Conservation (phyloP, 305 asterid species). For the Ilex paraguariensis region DNA sequence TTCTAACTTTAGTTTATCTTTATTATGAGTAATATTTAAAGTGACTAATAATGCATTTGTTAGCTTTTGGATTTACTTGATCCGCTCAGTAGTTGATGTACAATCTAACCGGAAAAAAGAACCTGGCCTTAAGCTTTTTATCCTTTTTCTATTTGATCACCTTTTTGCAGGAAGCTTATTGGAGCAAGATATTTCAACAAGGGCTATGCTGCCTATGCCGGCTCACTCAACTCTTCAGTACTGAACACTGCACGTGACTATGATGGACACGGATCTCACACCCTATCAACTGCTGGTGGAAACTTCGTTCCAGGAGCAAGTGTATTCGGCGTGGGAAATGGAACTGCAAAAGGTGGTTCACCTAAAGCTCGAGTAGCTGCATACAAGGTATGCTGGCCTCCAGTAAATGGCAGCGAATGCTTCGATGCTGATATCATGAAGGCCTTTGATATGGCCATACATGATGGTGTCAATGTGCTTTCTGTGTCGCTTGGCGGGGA, state of each 20-base stretch:
- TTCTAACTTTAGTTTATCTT: too few species aligned
- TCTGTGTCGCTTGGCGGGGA: conserved; percentile 49
- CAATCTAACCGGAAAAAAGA: too few species aligned
- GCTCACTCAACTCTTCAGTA: conserved; percentile 10
- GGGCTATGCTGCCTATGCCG: conserved; percentile 23
- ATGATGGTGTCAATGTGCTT: conserved; percentile 59
- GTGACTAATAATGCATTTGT: too few species aligned
- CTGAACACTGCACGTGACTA: conserved; percentile 31
- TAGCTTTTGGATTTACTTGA: too few species aligned
- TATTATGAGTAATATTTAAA: too few species aligned
- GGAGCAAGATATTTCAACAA: conserved; percentile 62
- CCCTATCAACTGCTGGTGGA: conserved; percentile 69
- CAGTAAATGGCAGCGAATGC: conserved; percentile 21
- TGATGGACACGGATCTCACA: conserved; percentile 64
- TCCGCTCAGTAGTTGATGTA: too few species aligned
- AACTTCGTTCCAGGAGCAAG: conserved; percentile 48
- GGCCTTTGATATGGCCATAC: conserved; percentile 47
- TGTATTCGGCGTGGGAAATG: conserved; percentile 44
- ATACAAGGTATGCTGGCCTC: conserved; percentile 55
- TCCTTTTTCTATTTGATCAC: too few species aligned
- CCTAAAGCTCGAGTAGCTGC: conserved; percentile 57
- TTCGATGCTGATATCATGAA: conserved; percentile 43
- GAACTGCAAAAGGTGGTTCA: conserved; percentile 75
- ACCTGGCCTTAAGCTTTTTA: too few species aligned
- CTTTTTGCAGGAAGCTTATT: conserved; percentile 46